A percentile compares a stretch with the other conserved stretches of the same genome.
These are phyloP conservation scores for Galerina marginata DNA, from an alignment of 768 basidiomycete species.

Conservation along the genomic window DNA sequence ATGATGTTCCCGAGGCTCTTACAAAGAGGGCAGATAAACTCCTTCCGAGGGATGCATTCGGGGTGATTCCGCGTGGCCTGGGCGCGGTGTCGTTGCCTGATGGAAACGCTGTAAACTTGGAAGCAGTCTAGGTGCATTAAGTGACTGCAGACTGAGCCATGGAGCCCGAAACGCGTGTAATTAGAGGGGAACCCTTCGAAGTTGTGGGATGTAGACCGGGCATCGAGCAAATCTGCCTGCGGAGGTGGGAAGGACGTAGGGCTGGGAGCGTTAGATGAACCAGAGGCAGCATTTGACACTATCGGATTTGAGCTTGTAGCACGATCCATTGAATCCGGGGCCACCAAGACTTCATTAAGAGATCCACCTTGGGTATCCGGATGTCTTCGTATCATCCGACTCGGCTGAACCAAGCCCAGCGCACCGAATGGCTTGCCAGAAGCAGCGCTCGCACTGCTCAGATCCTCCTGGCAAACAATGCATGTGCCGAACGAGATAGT, in stretches of 20 bases:
- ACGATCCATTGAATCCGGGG: constrained; percentile 72
- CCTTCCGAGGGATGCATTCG: constrained; percentile 90
- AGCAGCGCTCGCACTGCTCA: constrained; percentile 50
- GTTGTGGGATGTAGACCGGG: constrained; percentile 48
- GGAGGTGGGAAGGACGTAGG: constrained; percentile 52
- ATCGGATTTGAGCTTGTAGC: neutral
- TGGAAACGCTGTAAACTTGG: constrained; percentile 84
- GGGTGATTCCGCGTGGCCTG: constrained; percentile 94
- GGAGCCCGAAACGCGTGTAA: constrained; percentile 83
- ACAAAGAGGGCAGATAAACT: constrained; percentile 96
- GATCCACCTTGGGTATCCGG: constrained; percentile 68
- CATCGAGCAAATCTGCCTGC: constrained; percentile 53
- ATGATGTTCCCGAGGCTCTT: constrained; percentile 96
- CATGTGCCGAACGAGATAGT: constrained; percentile 84
- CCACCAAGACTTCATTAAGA: constrained; percentile 75
- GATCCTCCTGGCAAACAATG: constrained; percentile 97
- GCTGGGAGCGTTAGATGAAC: constrained; percentile 22
- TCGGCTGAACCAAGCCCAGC: constrained; percentile 87
- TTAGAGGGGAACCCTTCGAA: constrained; percentile 78
- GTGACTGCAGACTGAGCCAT: constrained; percentile 90
- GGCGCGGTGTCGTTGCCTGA: constrained; percentile 84
- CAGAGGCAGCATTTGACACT: constrained; percentile 23
- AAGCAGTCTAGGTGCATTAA: constrained; percentile 98
- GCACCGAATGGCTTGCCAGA: constrained; percentile 76
- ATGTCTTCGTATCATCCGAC: constrained; percentile 79